These are phyloP conservation scores for Lomentospora prolificans DNA, from an alignment of 2,329 filamentous ascomycete genomes.

Conservation along the genomic window DNA sequence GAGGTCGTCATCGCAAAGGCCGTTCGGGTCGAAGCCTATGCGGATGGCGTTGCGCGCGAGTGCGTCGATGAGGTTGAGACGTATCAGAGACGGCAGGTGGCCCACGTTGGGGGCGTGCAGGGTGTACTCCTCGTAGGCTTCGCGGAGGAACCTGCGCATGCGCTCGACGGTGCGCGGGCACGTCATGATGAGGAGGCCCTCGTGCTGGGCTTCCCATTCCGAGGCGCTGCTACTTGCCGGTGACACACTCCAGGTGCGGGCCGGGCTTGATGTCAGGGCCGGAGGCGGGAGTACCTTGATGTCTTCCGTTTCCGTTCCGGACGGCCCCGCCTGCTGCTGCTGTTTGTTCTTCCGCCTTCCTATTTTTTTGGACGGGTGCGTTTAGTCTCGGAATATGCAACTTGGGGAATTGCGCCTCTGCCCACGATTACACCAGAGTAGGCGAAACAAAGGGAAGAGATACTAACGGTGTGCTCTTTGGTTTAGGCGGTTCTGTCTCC, in stretches of 20 bases:
- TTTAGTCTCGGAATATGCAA: too few species aligned
- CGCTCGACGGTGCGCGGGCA: not conserved
- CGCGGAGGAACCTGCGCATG: not conserved
- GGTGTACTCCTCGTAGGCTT: constrained; percentile 5
- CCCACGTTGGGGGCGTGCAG: constrained; percentile 8
- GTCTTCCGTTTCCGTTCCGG: constrained; percentile 1
- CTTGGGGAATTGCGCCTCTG: too few species aligned
- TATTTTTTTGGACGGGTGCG: too few species aligned
- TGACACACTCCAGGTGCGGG: not conserved
- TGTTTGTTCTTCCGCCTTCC: not conserved
- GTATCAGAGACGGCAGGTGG: constrained; percentile 9
- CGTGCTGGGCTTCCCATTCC: not conserved
- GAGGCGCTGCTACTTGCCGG: not conserved
- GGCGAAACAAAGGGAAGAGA: not conserved
- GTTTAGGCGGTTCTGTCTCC: constrained; percentile 17
- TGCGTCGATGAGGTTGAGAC: constrained; percentile 12
- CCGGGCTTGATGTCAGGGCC: not conserved
- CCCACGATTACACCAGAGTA: too few species aligned
- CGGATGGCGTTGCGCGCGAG: constrained; percentile 10
- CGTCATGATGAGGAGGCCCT: not conserved
- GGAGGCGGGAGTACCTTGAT: not conserved
- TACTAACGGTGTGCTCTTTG: constrained; percentile 19
- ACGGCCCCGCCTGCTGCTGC: not conserved
- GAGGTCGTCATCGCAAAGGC: constrained; percentile 11
- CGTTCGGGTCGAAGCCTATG: constrained; percentile 9